Conservation (phyloP, 805 yeast species). For the Lachancea cidri region DNA sequence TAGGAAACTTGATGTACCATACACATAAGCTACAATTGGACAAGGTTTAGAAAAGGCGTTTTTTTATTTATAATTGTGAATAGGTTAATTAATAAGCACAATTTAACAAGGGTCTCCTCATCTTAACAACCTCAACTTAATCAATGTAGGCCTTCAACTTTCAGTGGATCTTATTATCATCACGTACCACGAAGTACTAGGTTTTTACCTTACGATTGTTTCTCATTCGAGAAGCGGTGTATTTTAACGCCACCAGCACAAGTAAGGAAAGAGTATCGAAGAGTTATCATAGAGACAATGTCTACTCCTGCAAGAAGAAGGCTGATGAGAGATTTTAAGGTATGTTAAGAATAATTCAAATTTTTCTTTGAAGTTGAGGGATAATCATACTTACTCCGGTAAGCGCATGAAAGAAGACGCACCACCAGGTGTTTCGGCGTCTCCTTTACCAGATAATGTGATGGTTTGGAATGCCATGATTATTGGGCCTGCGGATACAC, state of each 20-base stretch:
- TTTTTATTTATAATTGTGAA: too few species aligned
- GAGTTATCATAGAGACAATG: conserved; percentile 42
- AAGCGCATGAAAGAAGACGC: conserved; percentile 96
- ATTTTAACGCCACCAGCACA: conserved; percentile 1
- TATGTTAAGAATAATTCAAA: conserved; percentile 33
- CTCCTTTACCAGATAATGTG: conserved; percentile 94
- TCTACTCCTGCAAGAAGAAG: conserved; percentile 99
- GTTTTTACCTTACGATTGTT: not conserved
- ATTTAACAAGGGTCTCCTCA: too few species aligned
- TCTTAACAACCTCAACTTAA: too few species aligned
- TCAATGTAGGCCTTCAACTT: too few species aligned
- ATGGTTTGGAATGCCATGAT: conserved; percentile 98
- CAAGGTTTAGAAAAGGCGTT: conserved; percentile 46
- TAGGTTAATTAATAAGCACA: too few species aligned
- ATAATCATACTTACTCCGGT: conserved; percentile 15
- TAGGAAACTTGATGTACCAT: conserved; percentile 71
- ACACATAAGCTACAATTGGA: conserved; percentile 63
- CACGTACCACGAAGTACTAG: not conserved
- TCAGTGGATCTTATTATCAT: not conserved
- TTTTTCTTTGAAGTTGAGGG: not conserved
- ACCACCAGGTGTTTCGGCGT: conserved; percentile 96
- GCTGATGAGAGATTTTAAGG: conserved; percentile 96
- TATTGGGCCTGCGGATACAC: conserved; percentile 96
- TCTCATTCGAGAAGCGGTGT: not conserved
- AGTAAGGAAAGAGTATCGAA: not conserved